Conservation (phyloP, 768 basidiomycete genomes). For the Artomyces pyxidatus region DNA sequence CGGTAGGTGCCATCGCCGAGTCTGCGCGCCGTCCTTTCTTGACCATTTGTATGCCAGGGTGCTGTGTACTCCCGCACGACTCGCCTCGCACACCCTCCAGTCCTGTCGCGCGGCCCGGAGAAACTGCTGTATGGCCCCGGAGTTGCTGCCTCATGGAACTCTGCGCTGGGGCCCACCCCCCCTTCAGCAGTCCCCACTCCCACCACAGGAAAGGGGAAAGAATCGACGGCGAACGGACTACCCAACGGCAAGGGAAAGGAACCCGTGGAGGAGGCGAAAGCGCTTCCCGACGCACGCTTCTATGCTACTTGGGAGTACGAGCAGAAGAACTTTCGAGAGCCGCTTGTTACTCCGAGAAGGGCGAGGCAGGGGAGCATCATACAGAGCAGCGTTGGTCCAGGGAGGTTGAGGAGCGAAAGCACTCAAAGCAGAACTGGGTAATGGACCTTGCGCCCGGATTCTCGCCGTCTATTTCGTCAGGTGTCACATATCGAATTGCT, state of each 20-base stretch:
- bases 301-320: slow-evolving; percentile 47
- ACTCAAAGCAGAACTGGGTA: slow-evolving; percentile 5
- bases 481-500: not conserved
- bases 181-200: slow-evolving; percentile 13
- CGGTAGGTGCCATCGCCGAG: slow-evolving; percentile 36
- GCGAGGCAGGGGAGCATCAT: slow-evolving; percentile 15
- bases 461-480: not conserved
- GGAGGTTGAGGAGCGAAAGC: slow-evolving; percentile 13
- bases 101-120: slow-evolving; percentile 41
- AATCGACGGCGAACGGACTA: slow-evolving; percentile 15
- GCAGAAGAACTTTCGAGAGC: slow-evolving; percentile 32
- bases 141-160: slow-evolving; percentile 38
- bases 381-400: slow-evolving; percentile 7
- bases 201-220: slow-evolving; percentile 18
- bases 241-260: slow-evolving; percentile 22
- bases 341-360: slow-evolving; percentile 23
- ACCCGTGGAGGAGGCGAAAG: slow-evolving; percentile 17
- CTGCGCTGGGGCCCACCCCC: slow-evolving; percentile 22
- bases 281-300: slow-evolving; percentile 39
- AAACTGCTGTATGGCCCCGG: slow-evolving; percentile 35
- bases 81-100: slow-evolving; percentile 57
- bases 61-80: slow-evolving; percentile 51
- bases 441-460: too few relatives aligned
- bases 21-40: not conserved
- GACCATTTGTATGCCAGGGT: slow-evolving; percentile 29